Base-by-base conservation (phyloP, 768 basidiomycete species). In the Russula vinacea region DNA sequence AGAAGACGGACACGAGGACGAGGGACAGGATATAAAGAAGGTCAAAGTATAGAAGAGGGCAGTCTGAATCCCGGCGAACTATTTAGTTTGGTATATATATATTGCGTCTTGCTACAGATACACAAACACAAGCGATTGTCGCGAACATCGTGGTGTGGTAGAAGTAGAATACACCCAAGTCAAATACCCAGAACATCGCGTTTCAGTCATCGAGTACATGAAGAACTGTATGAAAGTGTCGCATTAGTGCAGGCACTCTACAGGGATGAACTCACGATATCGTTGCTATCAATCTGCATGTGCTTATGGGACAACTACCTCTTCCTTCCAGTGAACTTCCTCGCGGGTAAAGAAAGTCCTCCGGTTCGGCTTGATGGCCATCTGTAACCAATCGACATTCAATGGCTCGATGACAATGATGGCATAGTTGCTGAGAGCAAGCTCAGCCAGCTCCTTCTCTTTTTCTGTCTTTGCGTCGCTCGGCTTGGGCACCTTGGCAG, bases 361-460 rank as follows among this genome's bases (percentile, higher is more conserved):
- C 66, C 78, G 78, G 67, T 90, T 81, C 10, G 88, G 88, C 26
- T 75, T 62, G 22, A 79, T 76, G 0, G 76, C 80, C 35, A 93
- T 69, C 71, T 89, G 88, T 17, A 86, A 70, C 74, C 82, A 83
- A 71, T 94, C 92, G 39, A 92, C 83, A 59, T 83, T 80, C 2
- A 75, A 70, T 1, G 90, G 88, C 69, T 93, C 90, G 35, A 94
- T 76, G 13, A 91, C 72, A 47, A 93, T 68, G 70, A 94, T 72
- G 19, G 88, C 84, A 68, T 92, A 93, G 70, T 90, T 89, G 10
- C 73, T 67, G 64, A 88, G 72, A 37, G 91, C 88, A 40, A 56
- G 71, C 58, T 83, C 78, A 77, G 83, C 77, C 58, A 80, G 76
- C 72, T 71, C 73, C 74, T 75, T 78, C 52, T 77, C 78, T 56